These are phyloP conservation scores for Paraphoma chrysanthemicola DNA, from an alignment of 2,329 filamentous ascomycete genomes.

Conservation along the genomic window DNA sequence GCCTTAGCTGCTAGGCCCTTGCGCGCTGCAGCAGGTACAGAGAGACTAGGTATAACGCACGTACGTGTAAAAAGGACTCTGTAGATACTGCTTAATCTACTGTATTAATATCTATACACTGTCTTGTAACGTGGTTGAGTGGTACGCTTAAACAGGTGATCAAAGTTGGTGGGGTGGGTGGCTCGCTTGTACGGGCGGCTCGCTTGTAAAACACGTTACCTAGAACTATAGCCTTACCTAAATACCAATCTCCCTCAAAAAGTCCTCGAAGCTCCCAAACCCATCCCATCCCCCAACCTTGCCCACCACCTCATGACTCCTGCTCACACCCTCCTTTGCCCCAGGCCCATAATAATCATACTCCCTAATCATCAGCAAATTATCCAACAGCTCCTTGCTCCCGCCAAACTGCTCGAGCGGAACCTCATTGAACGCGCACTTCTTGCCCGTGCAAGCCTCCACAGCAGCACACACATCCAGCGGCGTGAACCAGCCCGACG, in stretches of 20 bases:
- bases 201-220: too few species aligned
- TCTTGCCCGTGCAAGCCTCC: constrained; percentile 2
- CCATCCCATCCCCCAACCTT: background rate
- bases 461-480: constrained; percentile 13
- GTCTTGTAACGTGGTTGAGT: too few species aligned
- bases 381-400: constrained; percentile 19
- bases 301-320: constrained; percentile 7
- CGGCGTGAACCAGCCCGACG: constrained; percentile 11
- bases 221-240: background rate
- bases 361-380: constrained; percentile 20
- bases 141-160: too few species aligned
- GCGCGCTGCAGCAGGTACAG: too few species aligned
- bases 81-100: too few species aligned
- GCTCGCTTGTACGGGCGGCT: too few species aligned
- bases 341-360: constrained; percentile 21
- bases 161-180: too few species aligned
- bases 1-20: too few species aligned
- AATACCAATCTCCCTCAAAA: background rate
- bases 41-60: too few species aligned
- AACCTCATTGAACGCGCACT: constrained; percentile 11
- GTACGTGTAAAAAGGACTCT: too few species aligned
- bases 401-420: constrained; percentile 10
- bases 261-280: background rate
- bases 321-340: constrained; percentile 12
- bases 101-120: too few species aligned